Conservation (phyloP, 768 basidiomycete species). For the Hirschioporus abietinus region DNA sequence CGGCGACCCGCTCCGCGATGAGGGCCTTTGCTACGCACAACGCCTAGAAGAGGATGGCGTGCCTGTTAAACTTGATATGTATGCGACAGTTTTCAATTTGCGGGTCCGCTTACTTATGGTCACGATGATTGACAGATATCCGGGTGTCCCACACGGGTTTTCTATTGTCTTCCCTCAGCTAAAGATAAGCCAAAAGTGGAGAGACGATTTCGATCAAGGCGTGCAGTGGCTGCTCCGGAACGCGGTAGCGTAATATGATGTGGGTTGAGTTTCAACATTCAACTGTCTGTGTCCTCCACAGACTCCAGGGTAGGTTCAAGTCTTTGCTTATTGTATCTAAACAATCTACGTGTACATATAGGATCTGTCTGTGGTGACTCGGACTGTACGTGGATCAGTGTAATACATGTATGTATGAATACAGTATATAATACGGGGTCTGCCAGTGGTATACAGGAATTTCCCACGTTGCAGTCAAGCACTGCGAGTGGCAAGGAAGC, state of each 20-base stretch:
- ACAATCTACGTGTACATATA: too few relatives aligned
- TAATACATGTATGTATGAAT: too few relatives aligned
- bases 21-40: constrained; percentile 22
- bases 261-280: too few relatives aligned
- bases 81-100: background rate
- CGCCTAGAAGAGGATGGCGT: constrained; percentile 20
- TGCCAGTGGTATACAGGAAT: too few relatives aligned
- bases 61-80: constrained; percentile 19
- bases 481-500: too few relatives aligned
- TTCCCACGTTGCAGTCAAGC: too few relatives aligned
- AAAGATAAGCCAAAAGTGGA: constrained; percentile 10
- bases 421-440: too few relatives aligned
- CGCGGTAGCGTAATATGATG: background rate
- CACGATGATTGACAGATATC: constrained; percentile 17
- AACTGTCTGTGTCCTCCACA: too few relatives aligned
- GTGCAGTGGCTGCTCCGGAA: constrained; percentile 18
- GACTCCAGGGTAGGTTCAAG: too few relatives aligned
- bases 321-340: too few relatives aligned
- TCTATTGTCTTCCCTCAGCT: constrained; percentile 12
- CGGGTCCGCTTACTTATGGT: background rate
- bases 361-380: too few relatives aligned
- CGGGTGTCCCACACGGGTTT: constrained; percentile 22
- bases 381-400: too few relatives aligned
- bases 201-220: constrained; percentile 15
- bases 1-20: constrained; percentile 24